phyloP scores from a whole-genome alignment of 345 rosid species.

The Carallia brachiata region DNA sequence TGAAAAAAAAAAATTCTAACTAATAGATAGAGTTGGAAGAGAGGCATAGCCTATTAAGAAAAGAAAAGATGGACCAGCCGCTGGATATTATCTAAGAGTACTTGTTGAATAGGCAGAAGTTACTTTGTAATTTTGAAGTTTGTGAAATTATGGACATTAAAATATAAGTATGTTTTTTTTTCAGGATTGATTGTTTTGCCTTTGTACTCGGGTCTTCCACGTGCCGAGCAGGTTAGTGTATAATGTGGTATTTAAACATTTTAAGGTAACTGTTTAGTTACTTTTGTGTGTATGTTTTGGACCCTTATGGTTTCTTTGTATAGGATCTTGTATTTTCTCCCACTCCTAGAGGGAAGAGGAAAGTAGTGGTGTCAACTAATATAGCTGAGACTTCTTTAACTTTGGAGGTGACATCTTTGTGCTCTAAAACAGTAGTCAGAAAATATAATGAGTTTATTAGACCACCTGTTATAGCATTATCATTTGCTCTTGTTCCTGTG shows the following conservation, averaged over 20 bases:
- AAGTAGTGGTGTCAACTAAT: constrained; percentile 89
- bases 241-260: not conserved
- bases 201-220: constrained; percentile 87
- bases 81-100: too few relatives aligned
- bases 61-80: too few relatives aligned
- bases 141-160: too few relatives aligned
- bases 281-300: constrained; percentile 1
- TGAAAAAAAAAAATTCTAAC: too few relatives aligned
- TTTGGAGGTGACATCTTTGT: constrained; percentile 57
- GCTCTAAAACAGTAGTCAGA: not conserved
- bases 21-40: too few relatives aligned
- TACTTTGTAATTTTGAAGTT: too few relatives aligned
- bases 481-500: constrained; percentile 16
- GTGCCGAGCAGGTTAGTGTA: constrained; percentile 65
- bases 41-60: too few relatives aligned
- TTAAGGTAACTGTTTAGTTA: constrained; percentile 7
- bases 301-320: constrained; percentile 14
- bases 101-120: too few relatives aligned
- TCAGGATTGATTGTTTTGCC: constrained; percentile 80
- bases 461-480: constrained; percentile 6
- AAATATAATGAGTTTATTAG: constrained; percentile 7
- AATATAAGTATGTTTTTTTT: constrained; percentile 4
- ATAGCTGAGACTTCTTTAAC: constrained; percentile 95
- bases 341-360: constrained; percentile 87
- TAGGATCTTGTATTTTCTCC: constrained; percentile 87